phyloP scores from a whole-genome alignment of 2,329 filamentous ascomycete species.

The Cytospora mali region DNA sequence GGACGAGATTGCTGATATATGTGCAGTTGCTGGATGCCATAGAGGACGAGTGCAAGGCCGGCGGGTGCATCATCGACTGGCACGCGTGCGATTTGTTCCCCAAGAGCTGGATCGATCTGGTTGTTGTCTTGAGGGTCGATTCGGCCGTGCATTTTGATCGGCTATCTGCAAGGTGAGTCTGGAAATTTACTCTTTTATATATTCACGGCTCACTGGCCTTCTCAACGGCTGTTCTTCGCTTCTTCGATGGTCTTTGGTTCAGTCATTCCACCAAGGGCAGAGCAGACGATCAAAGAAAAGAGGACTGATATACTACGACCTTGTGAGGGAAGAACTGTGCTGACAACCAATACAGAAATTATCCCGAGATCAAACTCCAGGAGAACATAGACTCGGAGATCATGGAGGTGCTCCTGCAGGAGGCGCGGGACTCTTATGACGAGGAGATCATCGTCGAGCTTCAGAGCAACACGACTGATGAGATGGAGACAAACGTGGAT shows the following conservation, averaged over 20 bases:
- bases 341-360: constrained; percentile 58
- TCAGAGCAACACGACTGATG: constrained; percentile 76
- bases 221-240: not conserved
- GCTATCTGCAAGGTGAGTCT: constrained; percentile 66
- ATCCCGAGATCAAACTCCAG: constrained; percentile 84
- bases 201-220: no score
- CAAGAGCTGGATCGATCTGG: constrained; percentile 89
- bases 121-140: constrained; percentile 85
- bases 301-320: no score
- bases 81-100: constrained; percentile 97
- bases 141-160: constrained; percentile 83
- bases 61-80: constrained; percentile 94
- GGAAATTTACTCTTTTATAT: not conserved
- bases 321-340: not conserved
- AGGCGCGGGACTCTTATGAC: constrained; percentile 85
- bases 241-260: no score
- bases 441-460: constrained; percentile 88
- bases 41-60: constrained; percentile 75
- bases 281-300: not conserved
- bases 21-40: constrained; percentile 82
- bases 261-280: not conserved
- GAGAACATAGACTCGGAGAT: constrained; percentile 98
- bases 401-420: constrained; percentile 90
- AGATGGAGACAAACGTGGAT: constrained; percentile 88
- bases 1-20: constrained; percentile 25